Percentiles rank a stretch among this genome's conserved stretches.
phyloP scores from a whole-genome alignment of 495 filamentous ascomycete genomes.

The Chaetomium fimeti region DNA sequence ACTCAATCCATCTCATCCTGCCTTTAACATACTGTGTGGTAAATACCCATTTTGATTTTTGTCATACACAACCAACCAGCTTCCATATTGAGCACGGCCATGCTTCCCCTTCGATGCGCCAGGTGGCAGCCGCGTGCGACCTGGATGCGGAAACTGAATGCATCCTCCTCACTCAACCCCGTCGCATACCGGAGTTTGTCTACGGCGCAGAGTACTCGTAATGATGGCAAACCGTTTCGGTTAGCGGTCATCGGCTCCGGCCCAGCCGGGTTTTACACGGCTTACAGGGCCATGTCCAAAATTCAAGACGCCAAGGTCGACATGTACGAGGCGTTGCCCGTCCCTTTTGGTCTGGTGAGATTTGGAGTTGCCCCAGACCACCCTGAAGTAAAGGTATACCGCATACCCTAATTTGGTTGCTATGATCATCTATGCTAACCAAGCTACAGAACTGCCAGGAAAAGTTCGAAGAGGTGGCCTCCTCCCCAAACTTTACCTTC shows the following conservation, averaged over 20 bases:
- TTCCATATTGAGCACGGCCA: neutral
- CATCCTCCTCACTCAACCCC: neutral
- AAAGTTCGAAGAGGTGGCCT: constrained; percentile 84
- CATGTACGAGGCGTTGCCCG: constrained; percentile 94
- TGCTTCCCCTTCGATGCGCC: constrained; percentile 1
- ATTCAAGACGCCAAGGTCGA: constrained; percentile 71
- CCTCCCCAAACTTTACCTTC: constrained; percentile 80
- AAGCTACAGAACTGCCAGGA: constrained; percentile 79
- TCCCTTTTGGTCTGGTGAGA: constrained; percentile 86
- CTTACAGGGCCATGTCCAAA: constrained; percentile 75
- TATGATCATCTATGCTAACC: neutral
- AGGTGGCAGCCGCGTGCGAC: neutral
- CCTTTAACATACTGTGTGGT: neutral
- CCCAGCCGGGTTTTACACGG: constrained; percentile 93
- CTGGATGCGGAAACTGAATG: neutral
- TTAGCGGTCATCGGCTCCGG: constrained; percentile 92
- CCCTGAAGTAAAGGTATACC: constrained; percentile 85
- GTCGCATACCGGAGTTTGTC: neutral
- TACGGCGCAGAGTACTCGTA: neutral
- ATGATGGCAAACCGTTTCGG: constrained; percentile 52
- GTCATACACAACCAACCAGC: neutral
- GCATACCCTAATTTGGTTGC: constrained; percentile 24
- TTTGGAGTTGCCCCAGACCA: constrained; percentile 97
- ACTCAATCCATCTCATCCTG: constrained; percentile 1
- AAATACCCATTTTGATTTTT: neutral